Percentiles rank a stretch among this genome's conserved stretches.
Evolutionary conservation across 148 eudicot genomes (phyloP).

Genomic region (Pharnaceum exiguum): DNA sequence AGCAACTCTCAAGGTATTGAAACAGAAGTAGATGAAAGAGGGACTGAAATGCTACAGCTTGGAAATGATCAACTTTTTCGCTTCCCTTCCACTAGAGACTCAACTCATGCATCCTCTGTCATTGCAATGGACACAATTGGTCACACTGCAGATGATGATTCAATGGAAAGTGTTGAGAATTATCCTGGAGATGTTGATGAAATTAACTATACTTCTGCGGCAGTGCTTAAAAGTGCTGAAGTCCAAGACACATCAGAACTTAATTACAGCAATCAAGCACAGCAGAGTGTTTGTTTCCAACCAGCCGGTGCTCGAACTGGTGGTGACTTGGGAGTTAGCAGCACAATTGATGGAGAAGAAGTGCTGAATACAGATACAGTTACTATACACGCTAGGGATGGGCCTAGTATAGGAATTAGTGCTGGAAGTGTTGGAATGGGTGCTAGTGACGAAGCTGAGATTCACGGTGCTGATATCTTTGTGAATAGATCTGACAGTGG

Average conservation of each 20-base stretch:
- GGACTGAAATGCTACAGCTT: slow-evolving; percentile 37
- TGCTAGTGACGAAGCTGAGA: slow-evolving; percentile 98
- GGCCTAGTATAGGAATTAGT: slow-evolving; percentile 83
- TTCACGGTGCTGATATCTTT: slow-evolving; percentile 83
- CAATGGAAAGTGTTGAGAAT: slow-evolving; percentile 99
- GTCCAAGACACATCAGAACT: slow-evolving; percentile 71
- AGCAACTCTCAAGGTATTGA: slow-evolving; percentile 72
- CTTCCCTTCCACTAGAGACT: slow-evolving; percentile 61
- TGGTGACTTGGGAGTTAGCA: slow-evolving; percentile 92
- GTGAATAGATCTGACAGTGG: slow-evolving; percentile 82
- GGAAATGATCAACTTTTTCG: slow-evolving; percentile 46
- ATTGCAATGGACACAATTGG: slow-evolving; percentile 87
- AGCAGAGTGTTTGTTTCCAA: slow-evolving; percentile 75
- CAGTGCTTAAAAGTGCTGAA: slow-evolving; percentile 51
- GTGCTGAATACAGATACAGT: slow-evolving; percentile 81
- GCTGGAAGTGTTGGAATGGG: slow-evolving; percentile 99
- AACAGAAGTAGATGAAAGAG: slow-evolving; percentile 45
- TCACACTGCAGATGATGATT: slow-evolving; percentile 69
- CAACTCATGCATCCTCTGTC: slow-evolving; percentile 85
- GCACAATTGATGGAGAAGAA: slow-evolving; percentile 93
- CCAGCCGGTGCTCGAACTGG: slow-evolving; percentile 53
- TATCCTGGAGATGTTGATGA: slow-evolving; percentile 84
- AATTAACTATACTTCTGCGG: slow-evolving; percentile 49
- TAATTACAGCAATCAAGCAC: slow-evolving; percentile 86
- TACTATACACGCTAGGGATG: slow-evolving; percentile 75